Base-by-base conservation (phyloP, 2,329 filamentous ascomycete species). In the Diplodia mutila region DNA sequence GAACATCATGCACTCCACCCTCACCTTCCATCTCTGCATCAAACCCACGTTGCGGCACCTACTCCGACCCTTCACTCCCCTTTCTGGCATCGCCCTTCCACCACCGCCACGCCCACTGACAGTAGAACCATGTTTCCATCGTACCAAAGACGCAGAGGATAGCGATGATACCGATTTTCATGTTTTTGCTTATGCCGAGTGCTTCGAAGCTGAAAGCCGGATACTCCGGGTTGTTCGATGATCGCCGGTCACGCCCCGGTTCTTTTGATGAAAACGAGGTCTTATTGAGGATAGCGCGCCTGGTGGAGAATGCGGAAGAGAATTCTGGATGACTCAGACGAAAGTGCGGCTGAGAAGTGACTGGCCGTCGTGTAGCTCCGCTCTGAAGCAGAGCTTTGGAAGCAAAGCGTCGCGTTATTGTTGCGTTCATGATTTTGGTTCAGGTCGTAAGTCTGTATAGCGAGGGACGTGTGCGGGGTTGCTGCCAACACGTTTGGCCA, bases 161-260 rank as follows among this genome's bases (percentile, higher is more conserved):
- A 37, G 37, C 16, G 14, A 59, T 23, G 21, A 46, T 9, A 6
- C 34, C 55, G 23, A 46, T 27, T 18, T 25, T 42, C 55, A 59
- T 59, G 21, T 59, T 59, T 23, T n/a, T 59, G 55, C 37, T 59
- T 6, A 59, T 23, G 12, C 55, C 55, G 14, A 59, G 55, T 4
- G 55, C 55, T 46, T 46, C 32, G n/a, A 59, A 59, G 21, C 55
- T 59, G 23, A 46, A 59, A 25, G 55, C 16, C 6, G 55, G 55
- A 12, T 18, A 37, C 9, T 59, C 55, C 9, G 37, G 14, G 21
- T 37, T 27, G 4, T 8, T 39, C 34, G 34, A 42, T 29, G 34
- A 18, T 27, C 14, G 23, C 23, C 18, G 42, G 3, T 5, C 21
- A 23, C 23, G 21, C 25, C 23, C 42, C 25, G 21, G n/a, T n/a